Conservation (phyloP, 1,139 yeast genomes). For the Zygoascus meyerae region DNA sequence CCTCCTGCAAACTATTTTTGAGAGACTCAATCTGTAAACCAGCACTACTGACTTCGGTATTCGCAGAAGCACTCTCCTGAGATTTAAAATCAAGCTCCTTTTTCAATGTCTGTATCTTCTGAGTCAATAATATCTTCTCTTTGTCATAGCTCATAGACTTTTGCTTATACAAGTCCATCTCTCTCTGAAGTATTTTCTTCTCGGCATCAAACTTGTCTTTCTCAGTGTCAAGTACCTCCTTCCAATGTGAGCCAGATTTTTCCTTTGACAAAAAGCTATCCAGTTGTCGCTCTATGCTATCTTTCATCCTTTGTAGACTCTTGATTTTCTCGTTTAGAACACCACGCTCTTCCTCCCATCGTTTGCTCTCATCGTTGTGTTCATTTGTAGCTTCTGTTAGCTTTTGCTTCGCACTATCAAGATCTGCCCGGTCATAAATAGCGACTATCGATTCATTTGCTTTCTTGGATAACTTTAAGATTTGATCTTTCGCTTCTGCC, state of each 20-base stretch:
- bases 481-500: conserved; percentile 14
- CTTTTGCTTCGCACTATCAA: conserved; percentile 16
- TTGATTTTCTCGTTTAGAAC: conserved; percentile 18
- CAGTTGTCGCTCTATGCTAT: conserved; percentile 21
- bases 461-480: conserved; percentile 11
- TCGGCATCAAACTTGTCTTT: conserved; percentile 18
- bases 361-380: conserved; percentile 12
- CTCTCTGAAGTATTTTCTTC: conserved; percentile 19
- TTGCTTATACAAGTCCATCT: conserved; percentile 21
- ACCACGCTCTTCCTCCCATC: conserved; percentile 17
- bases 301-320: conserved; percentile 18
- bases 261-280: conserved; percentile 16
- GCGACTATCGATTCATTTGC: conserved; percentile 19
- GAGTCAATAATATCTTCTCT: conserved; percentile 15
- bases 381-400: conserved; percentile 16
- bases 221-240: conserved; percentile 18
- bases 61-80: conserved; percentile 6
- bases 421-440: conserved; percentile 14
- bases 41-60: neutral
- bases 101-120: conserved; percentile 21
- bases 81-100: conserved; percentile 20
- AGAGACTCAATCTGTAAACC: conserved; percentile 13
- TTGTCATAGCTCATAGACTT: conserved; percentile 14
- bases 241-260: conserved; percentile 14
- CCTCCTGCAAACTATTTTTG: conserved; percentile 17